Conservation (phyloP, 192 early-diverging fungal species). For the Jimgerdemannia lactiflua region DNA sequence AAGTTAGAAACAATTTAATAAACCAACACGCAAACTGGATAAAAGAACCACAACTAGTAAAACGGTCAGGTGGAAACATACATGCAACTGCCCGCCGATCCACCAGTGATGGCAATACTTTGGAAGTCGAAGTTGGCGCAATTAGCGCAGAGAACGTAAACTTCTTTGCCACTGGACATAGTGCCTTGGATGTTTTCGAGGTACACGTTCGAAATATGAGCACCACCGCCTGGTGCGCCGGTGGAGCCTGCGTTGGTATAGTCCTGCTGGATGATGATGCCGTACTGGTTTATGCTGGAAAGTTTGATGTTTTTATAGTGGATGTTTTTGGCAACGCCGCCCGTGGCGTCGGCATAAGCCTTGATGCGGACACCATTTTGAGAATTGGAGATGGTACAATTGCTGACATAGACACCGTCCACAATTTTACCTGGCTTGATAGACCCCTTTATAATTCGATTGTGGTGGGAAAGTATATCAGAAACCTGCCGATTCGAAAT, state of each 20-base stretch:
- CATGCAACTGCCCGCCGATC: slow-evolving; percentile 12
- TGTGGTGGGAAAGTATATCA: background rate
- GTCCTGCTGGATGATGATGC: slow-evolving; percentile 43
- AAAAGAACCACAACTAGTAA: background rate
- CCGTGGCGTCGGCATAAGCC: slow-evolving; percentile 37
- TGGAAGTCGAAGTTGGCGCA: slow-evolving; percentile 33
- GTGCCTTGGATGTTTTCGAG: slow-evolving; percentile 34
- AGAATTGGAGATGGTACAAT: slow-evolving; percentile 27
- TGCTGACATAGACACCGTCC: slow-evolving; percentile 28
- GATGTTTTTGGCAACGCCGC: slow-evolving; percentile 40
- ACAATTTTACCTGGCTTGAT: slow-evolving; percentile 32
- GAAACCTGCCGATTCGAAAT: too few relatives aligned
- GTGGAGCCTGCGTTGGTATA: slow-evolving; percentile 37
- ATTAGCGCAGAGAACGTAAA: slow-evolving; percentile 30
- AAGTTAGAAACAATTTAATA: background rate
- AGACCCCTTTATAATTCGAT: slow-evolving; percentile 20
- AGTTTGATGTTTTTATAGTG: slow-evolving; percentile 40
- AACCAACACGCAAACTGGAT: too few relatives aligned
- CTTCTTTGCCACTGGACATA: slow-evolving; percentile 8
- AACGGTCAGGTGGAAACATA: slow-evolving; percentile 6
- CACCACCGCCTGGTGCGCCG: slow-evolving; percentile 26
- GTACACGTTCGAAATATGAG: slow-evolving; percentile 37
- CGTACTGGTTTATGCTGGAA: slow-evolving; percentile 25
- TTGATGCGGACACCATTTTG: slow-evolving; percentile 51
- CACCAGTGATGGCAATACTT: slow-evolving; percentile 26